Base-by-base conservation (phyloP, 208 protist genomes). In the Phytomonas sp. region DNA sequence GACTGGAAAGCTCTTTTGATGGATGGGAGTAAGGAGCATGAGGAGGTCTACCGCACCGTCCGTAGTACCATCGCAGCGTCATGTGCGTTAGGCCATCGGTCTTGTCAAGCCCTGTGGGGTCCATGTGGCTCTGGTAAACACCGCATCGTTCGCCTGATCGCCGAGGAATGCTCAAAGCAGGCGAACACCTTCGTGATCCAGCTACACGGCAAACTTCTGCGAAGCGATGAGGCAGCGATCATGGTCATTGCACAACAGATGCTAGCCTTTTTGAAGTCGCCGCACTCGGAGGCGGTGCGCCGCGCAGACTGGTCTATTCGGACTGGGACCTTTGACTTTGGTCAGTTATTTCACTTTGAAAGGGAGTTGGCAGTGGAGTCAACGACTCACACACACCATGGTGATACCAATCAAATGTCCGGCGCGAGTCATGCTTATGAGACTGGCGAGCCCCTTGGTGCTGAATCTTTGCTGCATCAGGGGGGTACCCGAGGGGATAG, bases 61-160 rank as follows among this genome's bases (percentile, higher is more conserved):
- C 80, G 85, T 23, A 85, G 81, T 60, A 84, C 88, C 53, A 83
- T 93, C 70, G 83, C 85, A 37, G 82, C 85, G 15, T 88, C 88
- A 23, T 89, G 85, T 71, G 63, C 82, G 2, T 75, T 93, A 17
- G 80, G 85, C 7, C 84, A 93, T 61, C 88, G 88, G 13, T 90
- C 88, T 28, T 93, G 88, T 53, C 88, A 93, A 66, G 78, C 76
- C 7, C 43, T 93, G 32, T 93, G 88, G 88, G 88, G 88, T 13
- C 84, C 88, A 31, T 73, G 80, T 9, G 88, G 88, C 9, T 81
- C 82, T 64, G 88, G 88, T 20, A 84, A 89, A 75, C 84, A 89
- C 51, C 87, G 83, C n/a, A 70, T 93, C 31, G 61, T 93, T 23
- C 84, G 87, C 6, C 76, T 90, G 11, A 70, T 93, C 64, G 80